Conservation (phyloP, 2,329 filamentous ascomycete species). For the Ophiosphaerella narmari region DNA sequence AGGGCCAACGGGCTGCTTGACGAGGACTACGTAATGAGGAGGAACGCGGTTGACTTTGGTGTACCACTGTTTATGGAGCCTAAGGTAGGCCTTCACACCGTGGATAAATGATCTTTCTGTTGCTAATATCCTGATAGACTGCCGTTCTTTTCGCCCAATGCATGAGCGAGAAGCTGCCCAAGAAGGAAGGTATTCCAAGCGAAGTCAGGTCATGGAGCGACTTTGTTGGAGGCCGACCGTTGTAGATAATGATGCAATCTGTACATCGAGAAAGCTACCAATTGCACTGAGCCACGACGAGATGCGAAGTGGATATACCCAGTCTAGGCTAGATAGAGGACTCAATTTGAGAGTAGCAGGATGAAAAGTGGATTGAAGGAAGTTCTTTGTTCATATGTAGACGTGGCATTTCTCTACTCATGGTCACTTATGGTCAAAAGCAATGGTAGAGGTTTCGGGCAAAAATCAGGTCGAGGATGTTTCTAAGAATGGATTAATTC, state of each 20-base stretch:
- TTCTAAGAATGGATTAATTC: no score
- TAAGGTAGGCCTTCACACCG: conserved; percentile 67
- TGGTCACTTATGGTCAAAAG: no score
- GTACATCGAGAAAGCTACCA: neutral
- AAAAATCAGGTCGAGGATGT: no score
- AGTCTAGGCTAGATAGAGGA: neutral
- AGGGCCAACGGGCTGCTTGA: conserved; percentile 84
- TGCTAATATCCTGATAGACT: conserved; percentile 63
- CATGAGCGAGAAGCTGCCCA: conserved; percentile 94
- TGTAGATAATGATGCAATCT: conserved; percentile 18
- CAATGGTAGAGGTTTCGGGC: no score
- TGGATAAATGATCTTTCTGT: neutral
- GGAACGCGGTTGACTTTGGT: conserved; percentile 97
- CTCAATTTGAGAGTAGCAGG: conserved; percentile 1
- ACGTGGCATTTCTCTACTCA: no score
- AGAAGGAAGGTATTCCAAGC: conserved; percentile 81
- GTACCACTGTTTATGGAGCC: conserved; percentile 98
- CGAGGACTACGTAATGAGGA: conserved; percentile 97
- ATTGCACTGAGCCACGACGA: neutral
- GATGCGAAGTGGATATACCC: conserved; percentile 10
- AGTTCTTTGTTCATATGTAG: no score
- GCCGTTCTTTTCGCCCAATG: conserved; percentile 94
- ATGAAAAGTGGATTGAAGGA: neutral
- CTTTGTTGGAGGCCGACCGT: conserved; percentile 70
- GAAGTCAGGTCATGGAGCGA: conserved; percentile 96